A percentile compares a stretch with the other conserved stretches of the same genome.
Evolutionary conservation across 345 rosid genomes (phyloP).

Genomic region (Heritiera littoralis): DNA sequence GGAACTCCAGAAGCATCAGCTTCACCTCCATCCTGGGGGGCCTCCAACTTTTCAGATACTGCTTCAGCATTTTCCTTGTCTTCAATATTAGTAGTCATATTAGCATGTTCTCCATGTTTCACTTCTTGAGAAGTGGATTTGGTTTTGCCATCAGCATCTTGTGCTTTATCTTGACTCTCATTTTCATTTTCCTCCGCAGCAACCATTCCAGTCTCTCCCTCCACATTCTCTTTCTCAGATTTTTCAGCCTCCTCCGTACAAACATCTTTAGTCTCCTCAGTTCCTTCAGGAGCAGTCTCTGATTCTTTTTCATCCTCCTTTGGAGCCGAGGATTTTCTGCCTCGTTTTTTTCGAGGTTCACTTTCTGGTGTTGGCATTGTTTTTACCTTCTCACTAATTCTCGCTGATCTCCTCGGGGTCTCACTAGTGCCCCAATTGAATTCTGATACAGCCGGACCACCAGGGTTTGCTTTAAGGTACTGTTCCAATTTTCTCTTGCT

Average conservation of each 20-base stretch:
- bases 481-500: constrained; percentile 58
- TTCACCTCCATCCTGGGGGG: constrained; percentile 4
- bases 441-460: constrained; percentile 49
- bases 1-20: constrained; percentile 24
- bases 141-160: constrained; percentile 22
- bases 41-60: constrained; percentile 26
- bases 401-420: constrained; percentile 68
- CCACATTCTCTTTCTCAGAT: constrained; percentile 29
- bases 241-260: constrained; percentile 42
- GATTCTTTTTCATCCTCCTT: constrained; percentile 51
- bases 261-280: constrained; percentile 43
- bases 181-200: constrained; percentile 25
- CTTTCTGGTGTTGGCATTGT: constrained; percentile 36
- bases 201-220: constrained; percentile 34
- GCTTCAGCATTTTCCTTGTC: constrained; percentile 28
- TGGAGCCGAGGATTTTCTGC: constrained; percentile 46
- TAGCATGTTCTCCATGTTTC: constrained; percentile 29
- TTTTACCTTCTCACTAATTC: constrained; percentile 64
- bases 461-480: constrained; percentile 64
- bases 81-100: constrained; percentile 27
- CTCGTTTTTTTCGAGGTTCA: constrained; percentile 58
- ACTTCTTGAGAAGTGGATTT: constrained; percentile 22
- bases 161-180: constrained; percentile 29
- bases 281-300: constrained; percentile 36
- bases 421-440: constrained; percentile 77